A percentile compares a stretch with the other conserved stretches of the same genome.
Evolutionary conservation across 176 grass and related monocot genomes (phyloP).

Genomic region (Stipa capillata): DNA sequence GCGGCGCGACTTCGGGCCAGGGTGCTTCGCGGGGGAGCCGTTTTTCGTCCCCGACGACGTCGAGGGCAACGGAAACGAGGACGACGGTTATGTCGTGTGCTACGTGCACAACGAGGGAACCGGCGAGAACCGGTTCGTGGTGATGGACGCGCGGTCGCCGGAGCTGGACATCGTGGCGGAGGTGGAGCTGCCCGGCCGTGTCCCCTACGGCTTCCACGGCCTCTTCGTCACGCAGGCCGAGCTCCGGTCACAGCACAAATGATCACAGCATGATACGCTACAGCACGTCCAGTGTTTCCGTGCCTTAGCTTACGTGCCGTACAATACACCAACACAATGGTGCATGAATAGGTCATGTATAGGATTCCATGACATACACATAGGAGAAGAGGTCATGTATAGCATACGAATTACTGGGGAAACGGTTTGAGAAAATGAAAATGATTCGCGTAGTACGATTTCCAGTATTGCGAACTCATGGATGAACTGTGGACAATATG

Average conservation of each 20-base stretch:
- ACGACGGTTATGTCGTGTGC: slow-evolving; percentile 75
- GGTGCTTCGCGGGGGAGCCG: slow-evolving; percentile 62
- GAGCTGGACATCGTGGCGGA: slow-evolving; percentile 65
- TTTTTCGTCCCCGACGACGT: slow-evolving; percentile 65
- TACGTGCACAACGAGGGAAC: slow-evolving; percentile 82
- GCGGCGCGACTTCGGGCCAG: slow-evolving; percentile 42
- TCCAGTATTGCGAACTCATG: not conserved
- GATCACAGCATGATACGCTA: not conserved
- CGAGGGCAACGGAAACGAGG: slow-evolving; percentile 43
- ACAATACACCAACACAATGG: not conserved
- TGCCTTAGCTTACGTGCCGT: not conserved
- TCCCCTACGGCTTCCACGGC: slow-evolving; percentile 92
- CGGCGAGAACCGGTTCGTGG: slow-evolving; percentile 51
- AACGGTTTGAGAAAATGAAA: not conserved
- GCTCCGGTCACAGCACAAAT: slow-evolving; percentile 57
- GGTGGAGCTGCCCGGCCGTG: slow-evolving; percentile 58
- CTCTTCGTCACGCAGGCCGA: slow-evolving; percentile 53
- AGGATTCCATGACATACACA: not conserved
- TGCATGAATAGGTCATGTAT: not conserved
- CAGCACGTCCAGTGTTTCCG: not conserved
- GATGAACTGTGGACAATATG: not conserved
- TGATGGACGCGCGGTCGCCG: slow-evolving; percentile 74
- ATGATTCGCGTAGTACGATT: not conserved
- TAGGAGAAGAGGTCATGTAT: not conserved
- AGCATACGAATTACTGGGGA: not conserved